Evolutionary conservation across 2,329 filamentous ascomycete species (phyloP).

Genomic region (Triangularia setosa): DNA sequence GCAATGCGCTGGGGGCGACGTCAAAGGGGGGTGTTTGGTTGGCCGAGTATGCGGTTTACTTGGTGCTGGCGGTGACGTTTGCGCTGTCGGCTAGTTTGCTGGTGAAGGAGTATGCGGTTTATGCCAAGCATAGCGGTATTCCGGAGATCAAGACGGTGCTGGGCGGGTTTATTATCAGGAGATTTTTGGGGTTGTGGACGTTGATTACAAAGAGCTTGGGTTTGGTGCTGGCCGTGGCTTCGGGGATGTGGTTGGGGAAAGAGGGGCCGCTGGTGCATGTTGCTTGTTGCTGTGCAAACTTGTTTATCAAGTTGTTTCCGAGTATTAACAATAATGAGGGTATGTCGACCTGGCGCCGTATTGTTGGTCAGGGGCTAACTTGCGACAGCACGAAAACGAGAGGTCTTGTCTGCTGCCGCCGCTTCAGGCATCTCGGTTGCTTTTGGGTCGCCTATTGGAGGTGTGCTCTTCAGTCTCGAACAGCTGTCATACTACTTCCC

Average conservation of each 20-base stretch:
- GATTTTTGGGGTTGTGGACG: conserved; percentile 85
- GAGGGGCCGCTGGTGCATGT: conserved; percentile 95
- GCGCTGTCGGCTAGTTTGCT: conserved; percentile 73
- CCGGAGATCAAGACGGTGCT: conserved; percentile 96
- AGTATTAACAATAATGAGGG: conserved; percentile 84
- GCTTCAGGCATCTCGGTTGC: conserved; percentile 91
- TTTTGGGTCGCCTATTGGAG: conserved; percentile 90
- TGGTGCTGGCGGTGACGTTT: conserved; percentile 79
- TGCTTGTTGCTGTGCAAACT: conserved; percentile 90
- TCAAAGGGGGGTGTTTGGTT: conserved; percentile 71
- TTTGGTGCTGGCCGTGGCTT: conserved; percentile 82
- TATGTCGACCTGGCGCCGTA: conserved; percentile 34
- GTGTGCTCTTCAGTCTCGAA: conserved; percentile 93
- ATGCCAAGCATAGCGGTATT: conserved; percentile 93
- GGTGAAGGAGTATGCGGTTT: conserved; percentile 77
- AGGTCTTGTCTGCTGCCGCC: conserved; percentile 87
- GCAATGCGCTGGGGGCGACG: conserved; percentile 63
- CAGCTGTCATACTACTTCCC: conserved; percentile 97
- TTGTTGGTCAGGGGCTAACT: conserved; percentile 25
- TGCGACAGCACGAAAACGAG: conserved; percentile 74
- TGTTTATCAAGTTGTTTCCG: conserved; percentile 86
- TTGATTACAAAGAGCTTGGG: conserved; percentile 85
- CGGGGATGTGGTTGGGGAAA: conserved; percentile 94
- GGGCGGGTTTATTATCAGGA: conserved; percentile 86
- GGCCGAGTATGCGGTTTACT: conserved; percentile 82